Percentiles rank a stretch among this genome's conserved stretches.
Evolutionary conservation across 2,329 filamentous ascomycete genomes (phyloP).

Genomic region (Sporothrix inflata): DNA sequence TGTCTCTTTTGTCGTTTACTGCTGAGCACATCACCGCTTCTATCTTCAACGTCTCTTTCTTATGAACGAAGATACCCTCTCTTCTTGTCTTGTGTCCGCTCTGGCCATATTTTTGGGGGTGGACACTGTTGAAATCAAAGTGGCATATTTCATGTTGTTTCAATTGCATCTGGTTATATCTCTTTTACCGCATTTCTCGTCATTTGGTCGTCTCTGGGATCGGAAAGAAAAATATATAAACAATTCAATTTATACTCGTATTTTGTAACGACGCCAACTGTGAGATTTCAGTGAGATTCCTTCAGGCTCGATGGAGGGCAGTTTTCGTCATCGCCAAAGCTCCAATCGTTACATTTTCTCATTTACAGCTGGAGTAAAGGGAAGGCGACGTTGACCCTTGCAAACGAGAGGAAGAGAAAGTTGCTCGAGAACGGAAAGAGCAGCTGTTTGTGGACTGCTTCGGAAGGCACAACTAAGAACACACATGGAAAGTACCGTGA

Average conservation of each 20-base stretch:
- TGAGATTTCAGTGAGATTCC: too few species aligned
- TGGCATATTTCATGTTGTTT: not conserved
- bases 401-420: too few species aligned
- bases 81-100: not conserved
- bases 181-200: not conserved
- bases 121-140: not conserved
- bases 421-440: not conserved
- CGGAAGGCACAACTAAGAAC: not conserved
- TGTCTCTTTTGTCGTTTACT: not conserved
- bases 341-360: too few species aligned
- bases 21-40: too few species aligned
- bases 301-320: too few species aligned
- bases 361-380: too few species aligned
- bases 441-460: not conserved
- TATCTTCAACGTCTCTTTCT: not conserved
- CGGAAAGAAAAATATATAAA: not conserved
- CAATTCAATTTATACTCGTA: not conserved
- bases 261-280: too few species aligned
- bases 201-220: not conserved
- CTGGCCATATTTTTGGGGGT: not conserved
- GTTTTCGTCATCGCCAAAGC: too few species aligned
- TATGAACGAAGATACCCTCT: slow-evolving; percentile 23
- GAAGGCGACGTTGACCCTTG: too few species aligned
- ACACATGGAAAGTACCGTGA: too few species aligned
- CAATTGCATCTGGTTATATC: not conserved